Percentiles rank a stretch among this genome's conserved stretches.
These are phyloP conservation scores for Candida alai DNA, from an alignment of 805 yeast genomes.

Conservation along the genomic window DNA sequence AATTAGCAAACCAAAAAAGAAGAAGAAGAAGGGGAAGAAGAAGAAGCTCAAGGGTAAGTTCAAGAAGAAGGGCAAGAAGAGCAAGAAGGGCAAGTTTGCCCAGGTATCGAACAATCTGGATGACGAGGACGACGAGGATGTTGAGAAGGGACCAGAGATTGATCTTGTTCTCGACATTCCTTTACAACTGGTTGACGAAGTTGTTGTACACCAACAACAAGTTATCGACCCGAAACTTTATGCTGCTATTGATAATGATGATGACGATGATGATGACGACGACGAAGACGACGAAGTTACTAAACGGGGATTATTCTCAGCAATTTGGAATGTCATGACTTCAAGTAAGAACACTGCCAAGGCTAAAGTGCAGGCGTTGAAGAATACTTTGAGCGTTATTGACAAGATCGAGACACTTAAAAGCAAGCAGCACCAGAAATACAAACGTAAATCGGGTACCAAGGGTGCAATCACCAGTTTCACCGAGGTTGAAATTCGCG, in stretches of 20 bases:
- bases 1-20: conserved; percentile 10
- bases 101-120: no score
- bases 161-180: background rate
- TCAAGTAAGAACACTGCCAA: conserved; percentile 7
- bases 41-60: conserved; percentile 10
- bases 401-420: conserved; percentile 6
- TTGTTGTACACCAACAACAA: no score
- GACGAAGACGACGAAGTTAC: background rate
- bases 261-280: conserved; percentile 1
- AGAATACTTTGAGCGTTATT: conserved; percentile 6
- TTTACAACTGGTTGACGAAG: no score
- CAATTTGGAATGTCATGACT: conserved; percentile 8
- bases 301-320: conserved; percentile 6
- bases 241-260: conserved; percentile 1
- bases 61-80: conserved; percentile 16
- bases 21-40: conserved; percentile 15
- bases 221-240: conserved; percentile 1
- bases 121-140: no score
- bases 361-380: conserved; percentile 7
- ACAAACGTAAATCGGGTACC: no score
- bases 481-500: background rate
- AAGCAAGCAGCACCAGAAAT: background rate
- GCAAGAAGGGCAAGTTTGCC: conserved; percentile 18
- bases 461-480: no score
- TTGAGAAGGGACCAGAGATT: no score